Evolutionary conservation across 106 monocot genomes (phyloP), one percentile per base, ranked within the genome.

Genomic region (Iris macrosiphon): DNA sequence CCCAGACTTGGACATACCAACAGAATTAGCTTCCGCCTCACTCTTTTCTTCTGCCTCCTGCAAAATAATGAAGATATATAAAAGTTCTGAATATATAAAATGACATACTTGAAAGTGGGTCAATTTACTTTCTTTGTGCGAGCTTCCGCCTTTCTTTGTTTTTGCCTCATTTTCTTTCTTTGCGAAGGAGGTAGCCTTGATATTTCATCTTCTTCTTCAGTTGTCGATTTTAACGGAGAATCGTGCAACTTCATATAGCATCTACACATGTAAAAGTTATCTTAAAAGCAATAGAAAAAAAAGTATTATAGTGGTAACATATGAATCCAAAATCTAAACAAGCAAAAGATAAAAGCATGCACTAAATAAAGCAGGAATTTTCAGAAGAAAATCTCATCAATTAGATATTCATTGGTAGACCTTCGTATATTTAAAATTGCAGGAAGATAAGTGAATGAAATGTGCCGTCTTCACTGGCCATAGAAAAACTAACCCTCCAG

Each of bases 101-200:
- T 8, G n/a, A 58, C 25, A 23, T 21, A 38, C 0, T 39, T 44
- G 48, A 28, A 59, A 59, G 21, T 19, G 21, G 13, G 13, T 12
- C 15, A 57, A 8, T 10, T 63, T 69, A 83, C 88, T 60, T 79
- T 83, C 63, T 83, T 88, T 22, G 88, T 79, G 60, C 79, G 88
- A 59, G 88, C 88, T 48, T 83, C 88, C 15, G 75, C 79, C 49
- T 88, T 88, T 49, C 72, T 82, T 33, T 88, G 83, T 26, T 83
- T 88, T 73, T 88, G 88, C 45, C 75, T 83, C 50, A 88, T 30
- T 61, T 88, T 88, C 73, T 79, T 88, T 57, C 75, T 88, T 43
- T 88, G 88, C 19, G 83, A 64, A 45, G 88, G 72, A 45, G 64
- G 69, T 49, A 83, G 29, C 47, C 76, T 83, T 59, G 79, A 72